Evolutionary conservation across 441 rosid species (phyloP), one percentile per base, ranked within the genome.

Genomic region (Jatropha multifida): DNA sequence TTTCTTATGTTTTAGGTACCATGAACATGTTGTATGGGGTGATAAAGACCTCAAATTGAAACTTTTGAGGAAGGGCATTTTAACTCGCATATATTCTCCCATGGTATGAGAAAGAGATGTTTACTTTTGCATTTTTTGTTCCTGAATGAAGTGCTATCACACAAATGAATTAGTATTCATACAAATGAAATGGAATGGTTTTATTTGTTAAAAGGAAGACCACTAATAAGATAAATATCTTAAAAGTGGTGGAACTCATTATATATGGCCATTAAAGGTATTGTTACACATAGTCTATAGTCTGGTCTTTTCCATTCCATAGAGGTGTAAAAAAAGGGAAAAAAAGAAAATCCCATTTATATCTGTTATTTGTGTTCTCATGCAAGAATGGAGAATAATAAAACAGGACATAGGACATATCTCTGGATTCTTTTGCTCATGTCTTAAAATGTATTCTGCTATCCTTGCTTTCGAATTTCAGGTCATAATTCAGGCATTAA

Each of bases 21-120:
- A 68, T 59, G 94, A 93, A 65, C 92, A 79, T 74, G 87, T 94
- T 37, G 97, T 93, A n/a, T 93, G 98, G 99, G 82, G 87, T 18
- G 98, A 94, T 79, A 81, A 79, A 73, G 74, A 80, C 8, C 55
- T 85, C 77, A 93, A 86, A 72, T 54, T 91, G 85, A 91, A 91
- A 76, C 94, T 93, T 56, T 58, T 89, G 79, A 89, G 86, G 85
- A 90, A 87, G 79, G 96, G 98, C 79, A 87, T 94, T 79, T 80
- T 93, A 78, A 88, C 90, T 55, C 89, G 93, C 79, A 87, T 93
- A 76, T 84, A 89, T 80, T 84, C 91, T 73, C 98, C 97, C 51
- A 89, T 87, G 98, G 99, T 93, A 75, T 82, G 89, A 80, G n/a
- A 70, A 66, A 61, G 56, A 1, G 32, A n/a, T 14, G 7, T 58